Base-by-base conservation (phyloP, 2,329 filamentous ascomycete species). In the Monascus ruber region DNA sequence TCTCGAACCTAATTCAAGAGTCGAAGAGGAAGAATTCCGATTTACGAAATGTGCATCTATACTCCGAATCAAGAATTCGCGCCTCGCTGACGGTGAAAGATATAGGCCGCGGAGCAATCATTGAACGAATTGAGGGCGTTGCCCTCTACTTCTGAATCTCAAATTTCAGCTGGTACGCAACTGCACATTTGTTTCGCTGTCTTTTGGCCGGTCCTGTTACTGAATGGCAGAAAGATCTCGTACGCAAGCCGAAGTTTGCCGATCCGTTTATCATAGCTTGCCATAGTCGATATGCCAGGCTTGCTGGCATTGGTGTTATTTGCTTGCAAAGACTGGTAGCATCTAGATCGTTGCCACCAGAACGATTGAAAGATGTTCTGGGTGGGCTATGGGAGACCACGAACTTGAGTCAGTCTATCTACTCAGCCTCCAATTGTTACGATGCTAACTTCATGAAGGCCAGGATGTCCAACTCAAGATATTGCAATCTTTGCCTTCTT, bases 381-480 rank as follows among this genome's bases (percentile, higher is more conserved):
- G 84, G 93, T 54, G 87, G 88, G 5, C 73, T 98, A 49, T 82
- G 82, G 57, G 85, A 94, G 58, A 88, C 85, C 36, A 83, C 85
- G 34, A 68, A 68, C 46, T 49, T 87, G 70, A 60, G 82, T 85
- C 56, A 70, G 77, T 53, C 17, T 25, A 34, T 32, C 36, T 36
- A 34, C 7, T 34, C 17, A 24, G 28, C 34, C 34, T 34, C 11
- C 33, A 29, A 17, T 33, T 9, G 17, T 38, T 43, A 8, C 7
- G 2, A 10, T 27, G 45, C 52, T 62, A 41, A 62, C 41, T 11
- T 6, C 26, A 10, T 35, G 6, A 41, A 76, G 74, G 71, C 37
- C 69, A 94, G 42, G 91, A 98, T 64, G 83, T 95, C 2, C 91
- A 98, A 57, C 76, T 98, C 49, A 96, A 96, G 63, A 91, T 96